Percentiles rank a stretch among this genome's conserved stretches.
These are phyloP conservation scores for Candida stauntonica DNA, from an alignment of 805 yeast species.

Conservation along the genomic window DNA sequence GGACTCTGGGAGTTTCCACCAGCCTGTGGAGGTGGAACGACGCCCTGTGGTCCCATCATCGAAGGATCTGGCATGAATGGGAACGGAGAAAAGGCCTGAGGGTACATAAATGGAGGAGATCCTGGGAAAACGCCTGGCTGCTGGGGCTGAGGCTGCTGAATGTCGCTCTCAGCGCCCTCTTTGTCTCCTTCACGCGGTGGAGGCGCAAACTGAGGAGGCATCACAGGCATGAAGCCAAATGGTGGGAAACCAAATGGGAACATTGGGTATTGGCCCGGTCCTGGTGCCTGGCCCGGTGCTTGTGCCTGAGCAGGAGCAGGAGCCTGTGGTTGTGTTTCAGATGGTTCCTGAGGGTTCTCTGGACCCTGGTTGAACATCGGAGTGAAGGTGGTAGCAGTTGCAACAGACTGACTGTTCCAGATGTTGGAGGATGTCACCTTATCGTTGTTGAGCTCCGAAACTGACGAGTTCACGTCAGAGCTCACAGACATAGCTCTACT, in stretches of 20 bases:
- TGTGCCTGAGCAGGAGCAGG: too few relatives aligned
- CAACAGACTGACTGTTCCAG: slow-evolving; percentile 69
- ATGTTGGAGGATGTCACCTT: slow-evolving; percentile 32
- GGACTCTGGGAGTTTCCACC: too few relatives aligned
- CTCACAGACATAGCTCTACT: slow-evolving; percentile 24
- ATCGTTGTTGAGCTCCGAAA: slow-evolving; percentile 33
- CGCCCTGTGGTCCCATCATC: slow-evolving; percentile 4
- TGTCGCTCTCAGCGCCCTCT: too few relatives aligned
- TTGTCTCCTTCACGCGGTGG: neutral
- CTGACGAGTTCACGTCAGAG: slow-evolving; percentile 26
- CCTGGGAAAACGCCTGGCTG: slow-evolving; percentile 14
- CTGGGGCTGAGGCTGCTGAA: slow-evolving; percentile 19
- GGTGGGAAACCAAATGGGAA: slow-evolving; percentile 35
- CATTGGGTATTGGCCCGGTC: slow-evolving; percentile 26
- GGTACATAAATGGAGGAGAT: slow-evolving; percentile 24
- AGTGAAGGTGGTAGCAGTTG: slow-evolving; percentile 52
- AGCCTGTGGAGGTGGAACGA: slow-evolving; percentile 18
- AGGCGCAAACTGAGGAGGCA: slow-evolving; percentile 20
- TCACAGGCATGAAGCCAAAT: slow-evolving; percentile 33
- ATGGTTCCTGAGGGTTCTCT: slow-evolving; percentile 3
- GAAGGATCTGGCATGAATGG: slow-evolving; percentile 23
- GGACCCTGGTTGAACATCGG: slow-evolving; percentile 33
- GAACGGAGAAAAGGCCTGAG: slow-evolving; percentile 28
- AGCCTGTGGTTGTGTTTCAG: slow-evolving; percentile 2
- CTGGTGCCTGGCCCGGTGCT: too few relatives aligned